A percentile compares a stretch with the other conserved stretches of the same genome.
Evolutionary conservation across 441 rosid species (phyloP).

Genomic region (Raphanus hybrid): DNA sequence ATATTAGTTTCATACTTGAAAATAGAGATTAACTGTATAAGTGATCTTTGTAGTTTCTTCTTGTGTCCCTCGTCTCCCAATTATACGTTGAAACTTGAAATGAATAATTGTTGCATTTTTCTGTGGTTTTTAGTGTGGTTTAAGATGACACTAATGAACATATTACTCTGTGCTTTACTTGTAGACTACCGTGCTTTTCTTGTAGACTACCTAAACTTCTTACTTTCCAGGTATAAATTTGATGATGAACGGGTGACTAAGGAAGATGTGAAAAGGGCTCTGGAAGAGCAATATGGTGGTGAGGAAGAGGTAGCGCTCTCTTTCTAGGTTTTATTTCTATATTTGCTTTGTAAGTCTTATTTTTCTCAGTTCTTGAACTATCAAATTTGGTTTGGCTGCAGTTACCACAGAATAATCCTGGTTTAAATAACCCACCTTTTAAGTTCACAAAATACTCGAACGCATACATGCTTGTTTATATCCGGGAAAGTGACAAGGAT

Average conservation of each 20-base stretch:
- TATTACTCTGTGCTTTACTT: constrained; percentile 17
- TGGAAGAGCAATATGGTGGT: constrained; percentile 99
- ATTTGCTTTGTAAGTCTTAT: constrained; percentile 9
- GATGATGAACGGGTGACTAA: constrained; percentile 98
- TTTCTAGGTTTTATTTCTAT: constrained; percentile 27
- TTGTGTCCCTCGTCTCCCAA: constrained; percentile 8
- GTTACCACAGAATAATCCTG: constrained; percentile 92
- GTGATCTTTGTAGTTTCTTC: constrained; percentile 6
- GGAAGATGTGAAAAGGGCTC: constrained; percentile 89
- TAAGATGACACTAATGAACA: constrained; percentile 13
- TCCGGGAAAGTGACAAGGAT: constrained; percentile 96
- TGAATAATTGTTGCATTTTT: neutral
- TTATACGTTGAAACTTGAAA: neutral
- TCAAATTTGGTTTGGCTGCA: constrained; percentile 34
- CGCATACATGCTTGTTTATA: constrained; percentile 98
- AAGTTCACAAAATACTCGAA: constrained; percentile 94
- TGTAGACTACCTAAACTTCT: constrained; percentile 19
- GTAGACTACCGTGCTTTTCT: no score
- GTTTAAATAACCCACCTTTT: constrained; percentile 86
- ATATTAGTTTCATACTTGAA: neutral
- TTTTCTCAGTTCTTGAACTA: constrained; percentile 14
- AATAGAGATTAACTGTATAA: constrained; percentile 7
- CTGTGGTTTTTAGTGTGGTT: constrained; percentile 16
- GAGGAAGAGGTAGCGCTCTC: constrained; percentile 84
- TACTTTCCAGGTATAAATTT: constrained; percentile 75